A percentile compares a stretch with the other conserved stretches of the same genome.
Conservation (phyloP, 768 basidiomycete genomes). For the Calocybe indica region DNA sequence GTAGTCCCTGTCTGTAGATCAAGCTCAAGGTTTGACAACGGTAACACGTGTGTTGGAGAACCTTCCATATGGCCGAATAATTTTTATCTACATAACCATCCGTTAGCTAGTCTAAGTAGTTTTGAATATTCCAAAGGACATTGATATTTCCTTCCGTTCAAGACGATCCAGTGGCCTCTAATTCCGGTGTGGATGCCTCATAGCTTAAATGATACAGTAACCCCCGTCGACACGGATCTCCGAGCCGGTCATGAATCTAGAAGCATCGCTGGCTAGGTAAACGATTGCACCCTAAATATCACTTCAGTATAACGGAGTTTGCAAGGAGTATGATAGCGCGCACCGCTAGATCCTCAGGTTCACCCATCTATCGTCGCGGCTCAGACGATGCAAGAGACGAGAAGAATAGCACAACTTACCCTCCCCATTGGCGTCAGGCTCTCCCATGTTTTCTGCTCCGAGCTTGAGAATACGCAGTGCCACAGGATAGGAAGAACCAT, state of each 20-base stretch:
- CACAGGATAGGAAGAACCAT: slow-evolving; percentile 7
- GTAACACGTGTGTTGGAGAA: too few species aligned
- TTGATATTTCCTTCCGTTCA: too few species aligned
- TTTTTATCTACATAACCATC: too few species aligned
- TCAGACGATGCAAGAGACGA: slow-evolving; percentile 6
- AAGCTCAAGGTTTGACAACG: too few species aligned
- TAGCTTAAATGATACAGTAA: slow-evolving; percentile 61
- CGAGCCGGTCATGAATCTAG: slow-evolving; percentile 83
- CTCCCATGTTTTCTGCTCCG: slow-evolving; percentile 75
- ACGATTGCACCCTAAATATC: slow-evolving; percentile 71
- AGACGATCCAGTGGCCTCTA: background rate
- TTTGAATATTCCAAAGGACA: too few species aligned
- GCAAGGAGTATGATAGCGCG: slow-evolving; percentile 13
- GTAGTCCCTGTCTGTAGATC: too few species aligned
- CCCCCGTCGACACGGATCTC: slow-evolving; percentile 88
- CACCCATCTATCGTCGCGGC: slow-evolving; percentile 58
- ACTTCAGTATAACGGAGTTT: slow-evolving; percentile 3
- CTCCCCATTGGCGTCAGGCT: slow-evolving; percentile 81
- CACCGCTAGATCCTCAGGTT: slow-evolving; percentile 87
- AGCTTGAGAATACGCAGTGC: slow-evolving; percentile 4
- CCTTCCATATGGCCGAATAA: too few species aligned
- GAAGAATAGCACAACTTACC: slow-evolving; percentile 33
- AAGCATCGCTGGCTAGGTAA: slow-evolving; percentile 86
- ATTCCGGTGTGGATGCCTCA: too few species aligned
- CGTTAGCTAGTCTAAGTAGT: too few species aligned